These are phyloP conservation scores for Thelonectria rubi DNA, from an alignment of 2,329 filamentous ascomycete species.

Conservation along the genomic window DNA sequence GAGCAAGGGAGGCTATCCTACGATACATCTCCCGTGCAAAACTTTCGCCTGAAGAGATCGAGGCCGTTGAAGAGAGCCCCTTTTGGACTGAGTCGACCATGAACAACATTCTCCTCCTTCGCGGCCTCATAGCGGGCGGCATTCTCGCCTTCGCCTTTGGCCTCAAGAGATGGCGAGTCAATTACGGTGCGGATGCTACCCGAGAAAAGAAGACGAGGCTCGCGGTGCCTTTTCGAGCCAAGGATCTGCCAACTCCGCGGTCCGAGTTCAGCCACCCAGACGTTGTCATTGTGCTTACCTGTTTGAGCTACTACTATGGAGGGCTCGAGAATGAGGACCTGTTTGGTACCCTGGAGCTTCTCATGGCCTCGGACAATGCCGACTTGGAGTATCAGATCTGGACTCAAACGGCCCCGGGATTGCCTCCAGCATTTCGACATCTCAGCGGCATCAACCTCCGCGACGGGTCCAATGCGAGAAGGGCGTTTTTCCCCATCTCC, in stretches of 20 bases:
- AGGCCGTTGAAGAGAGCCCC: slow-evolving; percentile 45
- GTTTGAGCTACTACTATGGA: slow-evolving; percentile 63
- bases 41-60: slow-evolving; percentile 43
- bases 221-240: slow-evolving; percentile 68
- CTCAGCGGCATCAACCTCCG: slow-evolving; percentile 66
- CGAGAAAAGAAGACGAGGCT: slow-evolving; percentile 55
- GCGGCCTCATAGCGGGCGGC: slow-evolving; percentile 64
- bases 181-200: slow-evolving; percentile 64
- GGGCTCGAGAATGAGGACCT: slow-evolving; percentile 64
- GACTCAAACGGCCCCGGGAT: slow-evolving; percentile 46
- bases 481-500: slow-evolving; percentile 62
- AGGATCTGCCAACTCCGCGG: slow-evolving; percentile 62
- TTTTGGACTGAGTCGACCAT: slow-evolving; percentile 50
- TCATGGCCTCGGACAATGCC: slow-evolving; percentile 62
- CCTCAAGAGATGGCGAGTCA: slow-evolving; percentile 70
- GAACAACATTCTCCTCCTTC: slow-evolving; percentile 56
- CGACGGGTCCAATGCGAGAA: slow-evolving; percentile 58
- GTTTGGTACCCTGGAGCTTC: slow-evolving; percentile 54
- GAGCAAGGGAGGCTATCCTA: slow-evolving; percentile 45
- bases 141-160: slow-evolving; percentile 63
- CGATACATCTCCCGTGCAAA: slow-evolving; percentile 55
- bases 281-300: slow-evolving; percentile 64
- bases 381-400: slow-evolving; percentile 61
- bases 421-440: slow-evolving; percentile 51
- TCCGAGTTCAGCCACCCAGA: slow-evolving; percentile 72